phyloP scores from a whole-genome alignment of 108 stramenopile genomes.

The Pseudonitzschia pungens region DNA sequence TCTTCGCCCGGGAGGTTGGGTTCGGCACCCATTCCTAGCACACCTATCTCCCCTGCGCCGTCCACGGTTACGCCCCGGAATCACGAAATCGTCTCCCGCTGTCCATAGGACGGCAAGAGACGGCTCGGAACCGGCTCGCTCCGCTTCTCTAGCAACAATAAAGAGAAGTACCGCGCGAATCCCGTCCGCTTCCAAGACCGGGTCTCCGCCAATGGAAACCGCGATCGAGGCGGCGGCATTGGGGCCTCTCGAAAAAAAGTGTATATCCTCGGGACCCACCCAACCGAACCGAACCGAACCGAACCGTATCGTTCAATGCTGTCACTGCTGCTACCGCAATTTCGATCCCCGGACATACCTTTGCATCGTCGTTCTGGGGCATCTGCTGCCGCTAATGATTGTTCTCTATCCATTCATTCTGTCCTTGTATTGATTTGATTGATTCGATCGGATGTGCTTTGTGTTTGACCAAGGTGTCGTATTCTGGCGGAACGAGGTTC shows the following conservation, averaged over 20 bases:
- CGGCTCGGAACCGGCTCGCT: neutral
- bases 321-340: too few species aligned
- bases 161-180: neutral
- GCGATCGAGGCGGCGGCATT: constrained; percentile 20
- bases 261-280: constrained; percentile 31
- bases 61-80: neutral
- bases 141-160: neutral
- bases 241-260: constrained; percentile 32
- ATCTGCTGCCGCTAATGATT: too few species aligned
- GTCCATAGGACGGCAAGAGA: neutral
- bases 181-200: neutral
- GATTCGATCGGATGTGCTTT: too few species aligned
- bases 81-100: too few species aligned
- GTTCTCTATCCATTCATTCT: too few species aligned
- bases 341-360: too few species aligned
- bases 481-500: too few species aligned
- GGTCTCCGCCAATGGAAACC: constrained; percentile 27
- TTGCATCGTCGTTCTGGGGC: too few species aligned
- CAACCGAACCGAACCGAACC: too few species aligned
- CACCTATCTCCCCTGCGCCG: neutral
- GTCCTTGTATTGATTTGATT: too few species aligned
- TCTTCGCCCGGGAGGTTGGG: neutral
- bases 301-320: too few species aligned
- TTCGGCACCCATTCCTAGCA: neutral
- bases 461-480: too few species aligned